phyloP scores from a whole-genome alignment of 2,329 filamentous ascomycete genomes.

The Alternaria gansuensis region DNA sequence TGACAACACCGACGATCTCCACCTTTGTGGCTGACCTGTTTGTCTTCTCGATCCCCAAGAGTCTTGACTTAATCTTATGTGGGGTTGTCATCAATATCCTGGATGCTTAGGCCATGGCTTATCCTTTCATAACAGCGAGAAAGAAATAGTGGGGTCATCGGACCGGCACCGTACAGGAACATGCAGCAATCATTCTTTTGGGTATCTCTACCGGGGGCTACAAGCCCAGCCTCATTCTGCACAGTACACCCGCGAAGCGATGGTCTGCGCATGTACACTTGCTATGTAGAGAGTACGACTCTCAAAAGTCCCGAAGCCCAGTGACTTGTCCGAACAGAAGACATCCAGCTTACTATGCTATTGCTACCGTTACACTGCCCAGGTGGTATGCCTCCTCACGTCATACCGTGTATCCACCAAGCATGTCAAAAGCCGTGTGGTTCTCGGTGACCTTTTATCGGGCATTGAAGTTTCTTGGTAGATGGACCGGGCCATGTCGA shows the following conservation, averaged over 20 bases:
- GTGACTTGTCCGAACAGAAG: not conserved
- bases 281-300: not conserved
- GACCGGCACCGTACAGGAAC: not conserved
- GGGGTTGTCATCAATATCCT: not conserved
- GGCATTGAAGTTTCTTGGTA: not conserved
- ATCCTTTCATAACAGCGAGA: not conserved
- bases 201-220: not conserved
- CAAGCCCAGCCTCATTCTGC: not conserved
- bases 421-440: not conserved
- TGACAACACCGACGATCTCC: not conserved
- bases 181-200: not conserved
- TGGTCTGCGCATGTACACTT: not conserved
- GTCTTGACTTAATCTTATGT: not conserved
- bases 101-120: not conserved
- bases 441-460: not conserved
- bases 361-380: not conserved
- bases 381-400: not conserved
- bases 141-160: not conserved
- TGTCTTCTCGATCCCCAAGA: not conserved
- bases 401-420: not conserved
- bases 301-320: not conserved
- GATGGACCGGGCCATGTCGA: not conserved
- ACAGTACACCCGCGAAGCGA: not conserved
- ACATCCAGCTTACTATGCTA: not conserved
- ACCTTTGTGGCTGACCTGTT: not conserved